These are phyloP conservation scores for Fomitopsis betulina DNA, from an alignment of 1,284 basidiomycete species.

Conservation along the genomic window DNA sequence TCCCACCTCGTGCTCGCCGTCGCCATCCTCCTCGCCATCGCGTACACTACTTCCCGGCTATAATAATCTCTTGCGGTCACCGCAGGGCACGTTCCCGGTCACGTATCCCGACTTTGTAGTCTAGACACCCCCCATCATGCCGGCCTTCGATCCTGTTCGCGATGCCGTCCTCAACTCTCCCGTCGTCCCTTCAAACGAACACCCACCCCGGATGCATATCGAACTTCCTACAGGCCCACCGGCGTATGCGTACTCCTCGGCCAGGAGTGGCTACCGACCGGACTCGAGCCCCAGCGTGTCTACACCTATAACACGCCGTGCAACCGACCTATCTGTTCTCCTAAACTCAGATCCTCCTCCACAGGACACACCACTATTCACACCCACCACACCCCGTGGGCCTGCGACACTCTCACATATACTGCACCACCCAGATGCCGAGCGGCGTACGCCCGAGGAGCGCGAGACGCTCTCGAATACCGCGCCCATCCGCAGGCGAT, in stretches of 20 bases:
- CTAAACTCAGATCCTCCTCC: constrained; percentile 52
- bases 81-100: constrained; percentile 1
- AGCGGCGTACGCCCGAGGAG: constrained; percentile 32
- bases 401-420: constrained; percentile 48
- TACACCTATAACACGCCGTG: constrained; percentile 47
- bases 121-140: constrained; percentile 41
- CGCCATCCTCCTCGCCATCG: neutral
- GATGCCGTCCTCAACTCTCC: constrained; percentile 76
- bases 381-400: constrained; percentile 30
- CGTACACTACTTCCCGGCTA: neutral
- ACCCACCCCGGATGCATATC: constrained; percentile 26
- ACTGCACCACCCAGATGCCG: constrained; percentile 31
- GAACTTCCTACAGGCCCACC: constrained; percentile 16
- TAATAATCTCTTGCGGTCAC: neutral
- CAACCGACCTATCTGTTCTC: constrained; percentile 66
- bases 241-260: constrained; percentile 14
- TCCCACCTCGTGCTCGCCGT: constrained; percentile 1
- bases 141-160: constrained; percentile 78
- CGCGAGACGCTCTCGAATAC: constrained; percentile 26
- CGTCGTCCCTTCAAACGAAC: constrained; percentile 27
- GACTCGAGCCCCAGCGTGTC: constrained; percentile 13
- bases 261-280: constrained; percentile 10
- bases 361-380: constrained; percentile 36
- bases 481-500: constrained; percentile 25
- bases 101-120: neutral